Conservation (phyloP, 2,329 filamentous ascomycete genomes). For the Geosmithia flava region DNA sequence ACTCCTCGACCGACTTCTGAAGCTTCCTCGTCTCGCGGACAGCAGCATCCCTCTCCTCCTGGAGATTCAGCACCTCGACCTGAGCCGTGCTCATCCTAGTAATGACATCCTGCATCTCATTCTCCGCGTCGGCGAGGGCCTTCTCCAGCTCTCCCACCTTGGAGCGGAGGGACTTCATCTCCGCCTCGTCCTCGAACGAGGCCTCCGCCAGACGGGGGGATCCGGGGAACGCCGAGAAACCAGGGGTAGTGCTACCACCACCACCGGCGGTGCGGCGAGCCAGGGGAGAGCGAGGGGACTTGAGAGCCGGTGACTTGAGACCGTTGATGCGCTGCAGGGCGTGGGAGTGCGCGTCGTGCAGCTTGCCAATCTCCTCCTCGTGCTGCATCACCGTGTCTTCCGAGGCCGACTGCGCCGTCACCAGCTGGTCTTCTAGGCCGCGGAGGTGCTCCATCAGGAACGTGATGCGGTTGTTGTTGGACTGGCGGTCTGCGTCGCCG, state of each 20-base stretch:
- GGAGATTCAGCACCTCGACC: slow-evolving; percentile 71
- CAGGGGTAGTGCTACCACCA: too few relatives aligned
- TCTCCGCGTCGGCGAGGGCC: slow-evolving; percentile 45
- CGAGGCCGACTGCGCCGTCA: slow-evolving; percentile 71
- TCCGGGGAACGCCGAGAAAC: slow-evolving; percentile 20
- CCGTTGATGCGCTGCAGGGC: slow-evolving; percentile 66
- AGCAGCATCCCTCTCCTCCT: slow-evolving; percentile 63
- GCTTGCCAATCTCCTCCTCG: slow-evolving; percentile 67
- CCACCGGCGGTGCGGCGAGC: too few relatives aligned
- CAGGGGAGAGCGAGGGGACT: slow-evolving; percentile 15
- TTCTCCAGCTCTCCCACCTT: slow-evolving; percentile 78
- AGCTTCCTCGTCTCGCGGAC: slow-evolving; percentile 59
- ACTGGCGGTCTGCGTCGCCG: slow-evolving; percentile 72
- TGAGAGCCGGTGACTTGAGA: slow-evolving; percentile 11
- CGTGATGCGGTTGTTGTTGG: slow-evolving; percentile 72
- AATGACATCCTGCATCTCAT: slow-evolving; percentile 74
- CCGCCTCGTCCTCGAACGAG: slow-evolving; percentile 54
- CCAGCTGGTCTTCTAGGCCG: slow-evolving; percentile 69
- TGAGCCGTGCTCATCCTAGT: slow-evolving; percentile 69
- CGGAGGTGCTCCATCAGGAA: slow-evolving; percentile 72
- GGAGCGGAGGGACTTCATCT: slow-evolving; percentile 64
- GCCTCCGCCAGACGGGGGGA: slow-evolving; percentile 38
- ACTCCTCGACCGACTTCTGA: slow-evolving; percentile 52
- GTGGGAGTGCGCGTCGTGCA: slow-evolving; percentile 65
- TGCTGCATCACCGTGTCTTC: slow-evolving; percentile 75